Evolutionary conservation across 495 filamentous ascomycete genomes (phyloP).

Genomic region (Xylaria telfairii): DNA sequence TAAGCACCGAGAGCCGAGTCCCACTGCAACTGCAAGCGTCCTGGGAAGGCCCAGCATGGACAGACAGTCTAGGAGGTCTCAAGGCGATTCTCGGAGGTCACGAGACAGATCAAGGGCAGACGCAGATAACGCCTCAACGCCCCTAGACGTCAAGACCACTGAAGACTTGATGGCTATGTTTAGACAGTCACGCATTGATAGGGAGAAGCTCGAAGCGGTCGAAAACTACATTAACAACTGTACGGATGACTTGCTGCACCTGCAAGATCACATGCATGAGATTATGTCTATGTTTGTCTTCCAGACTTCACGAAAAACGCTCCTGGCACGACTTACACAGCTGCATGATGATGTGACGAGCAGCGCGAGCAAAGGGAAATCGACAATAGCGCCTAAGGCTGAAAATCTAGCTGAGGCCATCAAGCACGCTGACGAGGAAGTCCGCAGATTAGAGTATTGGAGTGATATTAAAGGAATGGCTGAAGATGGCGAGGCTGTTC

Average conservation of each 20-base stretch:
- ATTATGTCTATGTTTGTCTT: slow-evolving; percentile 90
- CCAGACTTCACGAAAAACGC: slow-evolving; percentile 80
- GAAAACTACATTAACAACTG: slow-evolving; percentile 79
- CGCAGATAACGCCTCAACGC: slow-evolving; percentile 30
- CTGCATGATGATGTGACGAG: slow-evolving; percentile 61
- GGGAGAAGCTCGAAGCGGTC: slow-evolving; percentile 85
- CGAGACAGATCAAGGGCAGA: slow-evolving; percentile 45
- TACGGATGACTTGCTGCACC: slow-evolving; percentile 78
- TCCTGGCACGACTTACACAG: slow-evolving; percentile 70
- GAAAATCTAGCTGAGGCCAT: slow-evolving; percentile 64
- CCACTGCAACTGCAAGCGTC: background rate
- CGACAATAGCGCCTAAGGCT: slow-evolving; percentile 41
- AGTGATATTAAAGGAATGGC: slow-evolving; percentile 72
- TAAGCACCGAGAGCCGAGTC: slow-evolving; percentile 10
- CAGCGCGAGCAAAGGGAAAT: slow-evolving; percentile 39
- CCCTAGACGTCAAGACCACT: slow-evolving; percentile 36
- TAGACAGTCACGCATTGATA: slow-evolving; percentile 75
- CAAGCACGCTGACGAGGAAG: slow-evolving; percentile 69
- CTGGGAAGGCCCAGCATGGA: slow-evolving; percentile 7
- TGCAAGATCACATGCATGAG: slow-evolving; percentile 78
- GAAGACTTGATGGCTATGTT: slow-evolving; percentile 54
- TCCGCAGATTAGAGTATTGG: slow-evolving; percentile 74
- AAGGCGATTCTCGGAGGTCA: slow-evolving; percentile 35
- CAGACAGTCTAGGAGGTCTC: slow-evolving; percentile 39
- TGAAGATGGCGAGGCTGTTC: slow-evolving; percentile 55